Base-by-base conservation (phyloP, 495 filamentous ascomycete species). In the Diplogelasinospora grovesii region DNA sequence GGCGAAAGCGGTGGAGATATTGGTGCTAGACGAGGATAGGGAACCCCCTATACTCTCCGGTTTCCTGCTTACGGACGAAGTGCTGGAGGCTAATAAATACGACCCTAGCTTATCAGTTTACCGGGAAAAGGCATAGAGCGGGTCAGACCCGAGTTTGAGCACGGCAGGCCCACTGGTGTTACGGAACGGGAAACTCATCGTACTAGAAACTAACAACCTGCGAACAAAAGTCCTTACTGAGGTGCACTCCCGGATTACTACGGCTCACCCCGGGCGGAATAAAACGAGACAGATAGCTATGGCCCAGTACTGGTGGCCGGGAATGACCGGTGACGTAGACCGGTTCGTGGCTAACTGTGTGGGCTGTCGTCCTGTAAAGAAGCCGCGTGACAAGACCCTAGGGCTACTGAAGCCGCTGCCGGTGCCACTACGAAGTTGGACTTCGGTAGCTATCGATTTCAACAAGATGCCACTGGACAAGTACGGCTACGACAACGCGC, bases 401-500 rank as follows among this genome's bases (percentile, higher is more conserved):
- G 36, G 36, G 3, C 13, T 39, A 0, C 15, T 46, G 28, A 8
- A 46, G 8, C 43, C 27, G 9, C 32, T 46, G 13, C 14, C 26
- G 4, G 10, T 19, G 2, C 15, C 27, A 2, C 10, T 16, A 26
- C 18, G 35, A 13, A 8, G 5, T 7, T 46, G 28, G 36, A 4
- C 13, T 3, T 14, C 9, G 5, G 7, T 39, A 0, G 36, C 40
- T 3, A 21, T 46, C 3, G 22, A 46, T n/a, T 46, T 46, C 15
- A 46, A 46, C 13, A 33, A 34, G 11, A 39, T 39, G 22, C 43
- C 27, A 0, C 0, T 19, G 14, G 14, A 34, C 22, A 39, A 22
- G 21, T 8, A 31, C 4, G 20, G 22, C 10, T 37, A 8, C 21
- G 25, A 45, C 15, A 45, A 45, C 25, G 16, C 18, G 16, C 16